Base-by-base conservation (phyloP, 1,284 basidiomycete genomes). In the Anthracocystis setariae region DNA sequence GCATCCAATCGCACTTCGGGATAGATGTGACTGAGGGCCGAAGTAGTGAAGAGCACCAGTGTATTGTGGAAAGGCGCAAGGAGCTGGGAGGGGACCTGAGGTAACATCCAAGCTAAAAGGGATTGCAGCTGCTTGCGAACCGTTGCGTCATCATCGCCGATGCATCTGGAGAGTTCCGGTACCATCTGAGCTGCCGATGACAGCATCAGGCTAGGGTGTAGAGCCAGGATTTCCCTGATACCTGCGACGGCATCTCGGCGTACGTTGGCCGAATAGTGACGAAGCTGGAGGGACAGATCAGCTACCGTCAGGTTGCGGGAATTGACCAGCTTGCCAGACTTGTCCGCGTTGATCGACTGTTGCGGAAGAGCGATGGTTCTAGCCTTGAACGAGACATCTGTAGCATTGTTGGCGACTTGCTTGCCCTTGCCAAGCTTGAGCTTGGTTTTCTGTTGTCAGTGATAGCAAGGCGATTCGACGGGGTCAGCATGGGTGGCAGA, bases 361-460 rank as follows among this genome's bases (percentile, higher is more conserved):
- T 78, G 77, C 39, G 61, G 57, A 35, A 63, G 53, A 2, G 67
- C 65, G 29, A 78, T 69, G n/a, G 61, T 63, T 71, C 92, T 88
- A 42, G 93, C 90, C 83, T 94, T 96, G 88, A 95, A 97, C 0
- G 93, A 94, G 1, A 94, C 97, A 83, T 98, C 92, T 70, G 96
- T 89, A 9, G 89, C 91, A 87, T 97, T 98, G 51, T 85, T 88
- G 9, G 93, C 87, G 8, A 86, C 80, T 79, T 91, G 89, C 83
- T 95, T 98, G 46, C 92, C 93, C 84, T 95, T 98, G 33, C 95
- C 95, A 48, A 98, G 90, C 84, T 96, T 98, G 45, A 95, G 87
- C 83, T 92, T 97, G 23, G 92, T 89, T 92, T 95, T 97, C 92
- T 96, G 35, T 51, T 40, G 44, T n/a, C 24, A 8, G 18, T 7